These are phyloP conservation scores for Melastoma candidum DNA, from an alignment of 441 rosid species.

Conservation along the genomic window DNA sequence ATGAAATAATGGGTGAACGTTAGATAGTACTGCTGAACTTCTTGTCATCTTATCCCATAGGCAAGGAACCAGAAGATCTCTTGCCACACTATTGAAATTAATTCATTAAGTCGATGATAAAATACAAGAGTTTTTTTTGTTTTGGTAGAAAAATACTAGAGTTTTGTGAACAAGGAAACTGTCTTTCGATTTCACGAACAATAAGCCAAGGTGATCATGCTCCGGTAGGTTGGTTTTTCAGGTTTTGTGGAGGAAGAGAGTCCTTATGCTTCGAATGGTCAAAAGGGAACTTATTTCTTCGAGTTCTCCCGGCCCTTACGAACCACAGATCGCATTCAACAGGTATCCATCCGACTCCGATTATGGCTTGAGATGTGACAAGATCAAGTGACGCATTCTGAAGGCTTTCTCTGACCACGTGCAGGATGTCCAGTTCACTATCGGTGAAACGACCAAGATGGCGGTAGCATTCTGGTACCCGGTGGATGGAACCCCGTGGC, in stretches of 20 bases:
- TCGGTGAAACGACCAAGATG: conserved; percentile 1
- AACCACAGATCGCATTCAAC: conserved; percentile 82
- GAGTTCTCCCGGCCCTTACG: conserved; percentile 91
- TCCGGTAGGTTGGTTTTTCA: conserved; percentile 17
- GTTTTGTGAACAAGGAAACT: no score
- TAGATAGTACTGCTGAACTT: neutral
- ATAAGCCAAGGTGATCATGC: no score
- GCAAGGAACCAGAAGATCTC: neutral
- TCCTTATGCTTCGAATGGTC: conserved; percentile 57
- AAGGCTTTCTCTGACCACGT: neutral
- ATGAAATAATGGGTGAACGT: no score
- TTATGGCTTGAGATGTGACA: neutral
- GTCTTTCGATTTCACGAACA: no score
- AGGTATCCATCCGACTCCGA: conserved; percentile 28
- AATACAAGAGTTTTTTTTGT: no score
- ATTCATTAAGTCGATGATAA: no score
- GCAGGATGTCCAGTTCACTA: conserved; percentile 8
- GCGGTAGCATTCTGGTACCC: conserved; percentile 10
- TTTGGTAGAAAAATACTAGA: no score
- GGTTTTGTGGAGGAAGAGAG: conserved; percentile 85
- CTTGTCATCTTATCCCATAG: neutral
- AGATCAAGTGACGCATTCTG: neutral
- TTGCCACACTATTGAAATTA: no score
- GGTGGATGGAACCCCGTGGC: conserved; percentile 3
- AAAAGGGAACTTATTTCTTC: conserved; percentile 73